These are phyloP conservation scores for Pythium monospermum DNA, from an alignment of 352 stramenopile genomes.

Conservation along the genomic window DNA sequence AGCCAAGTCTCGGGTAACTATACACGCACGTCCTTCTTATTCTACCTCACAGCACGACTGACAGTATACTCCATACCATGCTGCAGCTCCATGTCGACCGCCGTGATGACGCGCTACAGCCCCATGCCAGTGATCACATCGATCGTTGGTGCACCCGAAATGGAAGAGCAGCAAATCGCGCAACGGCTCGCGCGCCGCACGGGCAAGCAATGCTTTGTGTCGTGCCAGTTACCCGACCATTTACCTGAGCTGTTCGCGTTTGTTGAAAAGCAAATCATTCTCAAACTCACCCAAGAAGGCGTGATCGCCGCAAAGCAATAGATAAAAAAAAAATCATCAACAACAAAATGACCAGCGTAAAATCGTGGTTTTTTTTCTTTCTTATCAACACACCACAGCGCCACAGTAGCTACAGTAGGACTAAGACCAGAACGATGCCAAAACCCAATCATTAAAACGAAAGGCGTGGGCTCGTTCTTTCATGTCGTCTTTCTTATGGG, in stretches of 20 bases:
- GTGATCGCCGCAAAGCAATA: constrained; percentile 24
- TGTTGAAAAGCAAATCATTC: constrained; percentile 60
- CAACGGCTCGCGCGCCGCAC: constrained; percentile 64
- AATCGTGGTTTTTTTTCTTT: background rate
- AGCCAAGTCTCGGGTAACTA: constrained; percentile 32
- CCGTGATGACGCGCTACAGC: constrained; percentile 70
- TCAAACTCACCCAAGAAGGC: constrained; percentile 46
- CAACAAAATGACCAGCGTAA: background rate
- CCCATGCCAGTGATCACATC: constrained; percentile 75
- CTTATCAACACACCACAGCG: too few relatives aligned
- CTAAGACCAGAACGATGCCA: background rate
- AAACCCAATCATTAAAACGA: background rate
- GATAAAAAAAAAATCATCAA: too few relatives aligned
- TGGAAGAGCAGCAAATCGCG: constrained; percentile 80
- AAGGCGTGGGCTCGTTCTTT: too few relatives aligned
- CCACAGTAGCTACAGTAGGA: too few relatives aligned
- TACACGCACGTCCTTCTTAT: background rate
- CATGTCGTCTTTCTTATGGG: too few relatives aligned
- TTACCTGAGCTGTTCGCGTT: constrained; percentile 65
- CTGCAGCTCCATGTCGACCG: constrained; percentile 65
- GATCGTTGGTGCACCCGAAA: constrained; percentile 58
- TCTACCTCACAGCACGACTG: background rate
- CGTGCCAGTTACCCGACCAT: constrained; percentile 68
- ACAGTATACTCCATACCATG: background rate
- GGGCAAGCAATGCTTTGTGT: constrained; percentile 73